These are phyloP conservation scores for Hypoxylon sp. DNA, from an alignment of 2,329 filamentous ascomycete genomes.

Conservation along the genomic window DNA sequence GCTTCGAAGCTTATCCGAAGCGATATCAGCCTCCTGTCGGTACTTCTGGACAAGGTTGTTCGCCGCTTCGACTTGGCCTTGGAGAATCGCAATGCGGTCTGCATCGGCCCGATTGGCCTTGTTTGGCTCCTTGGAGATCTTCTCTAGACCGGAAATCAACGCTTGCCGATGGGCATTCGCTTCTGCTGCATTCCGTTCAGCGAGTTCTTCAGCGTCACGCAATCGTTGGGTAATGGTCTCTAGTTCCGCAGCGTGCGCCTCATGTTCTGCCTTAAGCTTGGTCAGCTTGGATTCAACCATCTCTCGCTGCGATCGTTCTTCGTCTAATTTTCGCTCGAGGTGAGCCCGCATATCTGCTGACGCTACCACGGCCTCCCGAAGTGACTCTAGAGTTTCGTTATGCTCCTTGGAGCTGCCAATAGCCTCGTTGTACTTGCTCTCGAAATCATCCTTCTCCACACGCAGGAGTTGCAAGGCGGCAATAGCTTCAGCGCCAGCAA, in stretches of 20 bases:
- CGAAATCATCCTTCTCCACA: constrained; percentile 87
- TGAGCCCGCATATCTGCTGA: constrained; percentile 81
- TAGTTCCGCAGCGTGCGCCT: constrained; percentile 81
- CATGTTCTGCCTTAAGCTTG: constrained; percentile 84
- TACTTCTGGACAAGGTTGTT: constrained; percentile 88
- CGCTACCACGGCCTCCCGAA: constrained; percentile 82
- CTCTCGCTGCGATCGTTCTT: constrained; percentile 83
- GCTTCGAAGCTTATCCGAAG: constrained; percentile 88
- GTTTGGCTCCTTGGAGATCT: constrained; percentile 69
- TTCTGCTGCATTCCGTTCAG: constrained; percentile 88
- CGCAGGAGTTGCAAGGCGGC: constrained; percentile 80
- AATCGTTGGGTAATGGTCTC: constrained; percentile 79
- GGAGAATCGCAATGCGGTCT: constrained; percentile 79
- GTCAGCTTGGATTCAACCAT: constrained; percentile 80
- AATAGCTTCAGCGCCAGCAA: constrained; percentile 81
- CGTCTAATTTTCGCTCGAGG: constrained; percentile 83
- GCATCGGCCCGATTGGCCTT: constrained; percentile 63
- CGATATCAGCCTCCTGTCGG: constrained; percentile 86
- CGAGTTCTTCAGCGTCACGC: constrained; percentile 87
- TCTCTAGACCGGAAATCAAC: constrained; percentile 84
- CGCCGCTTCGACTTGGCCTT: constrained; percentile 82
- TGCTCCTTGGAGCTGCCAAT: constrained; percentile 77
- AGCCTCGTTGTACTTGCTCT: constrained; percentile 75
- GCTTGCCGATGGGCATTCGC: constrained; percentile 86
- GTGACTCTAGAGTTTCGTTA: constrained; percentile 75